Conservation (phyloP, 1,284 basidiomycete genomes). For the Moesziomyces sp. region DNA sequence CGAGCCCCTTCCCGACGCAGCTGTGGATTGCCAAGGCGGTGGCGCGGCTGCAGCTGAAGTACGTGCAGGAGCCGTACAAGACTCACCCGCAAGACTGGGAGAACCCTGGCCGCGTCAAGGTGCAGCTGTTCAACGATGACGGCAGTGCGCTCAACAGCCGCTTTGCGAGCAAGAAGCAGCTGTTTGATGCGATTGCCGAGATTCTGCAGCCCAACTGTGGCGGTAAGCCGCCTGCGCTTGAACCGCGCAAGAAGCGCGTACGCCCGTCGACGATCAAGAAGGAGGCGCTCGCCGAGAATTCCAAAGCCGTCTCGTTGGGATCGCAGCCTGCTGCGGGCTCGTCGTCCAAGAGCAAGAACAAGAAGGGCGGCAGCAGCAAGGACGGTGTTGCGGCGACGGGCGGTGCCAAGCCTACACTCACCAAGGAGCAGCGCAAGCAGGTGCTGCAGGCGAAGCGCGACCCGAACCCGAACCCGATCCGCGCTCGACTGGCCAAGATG, state of each 20-base stretch:
- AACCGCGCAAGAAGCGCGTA: constrained; percentile 40
- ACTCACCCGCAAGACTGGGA: constrained; percentile 95
- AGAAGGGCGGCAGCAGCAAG: constrained; percentile 17
- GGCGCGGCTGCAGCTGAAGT: constrained; percentile 78
- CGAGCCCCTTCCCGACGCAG: constrained; percentile 93
- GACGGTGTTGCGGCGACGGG: constrained; percentile 8
- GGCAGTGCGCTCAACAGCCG: constrained; percentile 77
- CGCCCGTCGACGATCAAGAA: constrained; percentile 40
- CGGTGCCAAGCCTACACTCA: constrained; percentile 29
- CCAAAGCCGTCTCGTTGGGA: constrained; percentile 24
- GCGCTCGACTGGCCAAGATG: constrained; percentile 39
- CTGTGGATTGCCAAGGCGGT: constrained; percentile 89
- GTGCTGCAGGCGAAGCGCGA: constrained; percentile 27
- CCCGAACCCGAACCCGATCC: constrained; percentile 49
- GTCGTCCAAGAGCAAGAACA: constrained; percentile 31
- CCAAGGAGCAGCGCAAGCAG: constrained; percentile 37
- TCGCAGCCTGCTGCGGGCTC: constrained; percentile 19
- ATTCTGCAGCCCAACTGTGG: constrained; percentile 55
- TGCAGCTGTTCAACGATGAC: constrained; percentile 83
- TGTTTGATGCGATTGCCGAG: constrained; percentile 69
- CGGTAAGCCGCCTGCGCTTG: constrained; percentile 56
- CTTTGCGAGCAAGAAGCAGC: constrained; percentile 79
- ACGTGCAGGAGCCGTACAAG: constrained; percentile 84
- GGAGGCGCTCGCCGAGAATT: constrained; percentile 43
- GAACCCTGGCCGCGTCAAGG: constrained; percentile 82